These are phyloP conservation scores for Phytophthora rubi DNA, from an alignment of 352 stramenopile species.

Conservation along the genomic window DNA sequence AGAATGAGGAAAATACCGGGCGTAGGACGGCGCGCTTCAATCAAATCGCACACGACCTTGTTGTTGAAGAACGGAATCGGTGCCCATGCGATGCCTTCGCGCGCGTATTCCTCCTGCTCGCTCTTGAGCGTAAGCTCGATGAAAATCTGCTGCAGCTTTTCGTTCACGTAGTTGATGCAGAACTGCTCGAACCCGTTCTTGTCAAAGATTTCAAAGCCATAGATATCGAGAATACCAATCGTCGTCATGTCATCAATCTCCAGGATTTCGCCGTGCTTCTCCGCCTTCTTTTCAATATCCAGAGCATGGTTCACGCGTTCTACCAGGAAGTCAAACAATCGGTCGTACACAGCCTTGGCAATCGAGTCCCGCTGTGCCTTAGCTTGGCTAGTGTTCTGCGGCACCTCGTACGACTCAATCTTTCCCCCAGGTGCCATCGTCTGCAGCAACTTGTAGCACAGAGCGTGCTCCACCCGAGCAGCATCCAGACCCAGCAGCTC, in stretches of 20 bases:
- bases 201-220: slow-evolving; percentile 96
- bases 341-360: slow-evolving; percentile 96
- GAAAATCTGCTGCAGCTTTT: slow-evolving; percentile 94
- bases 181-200: slow-evolving; percentile 96
- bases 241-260: slow-evolving; percentile 79
- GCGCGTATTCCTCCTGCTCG: slow-evolving; percentile 95
- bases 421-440: slow-evolving; percentile 87
- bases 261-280: slow-evolving; percentile 80
- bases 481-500: slow-evolving; percentile 74
- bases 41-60: slow-evolving; percentile 89
- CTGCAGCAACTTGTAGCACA: slow-evolving; percentile 88
- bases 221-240: slow-evolving; percentile 96
- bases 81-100: slow-evolving; percentile 92
- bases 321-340: slow-evolving; percentile 97
- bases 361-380: slow-evolving; percentile 94
- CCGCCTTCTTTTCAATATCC: slow-evolving; percentile 84
- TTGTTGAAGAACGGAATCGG: slow-evolving; percentile 95
- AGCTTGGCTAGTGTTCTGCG: slow-evolving; percentile 88
- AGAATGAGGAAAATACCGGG: slow-evolving; percentile 87
- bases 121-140: slow-evolving; percentile 92
- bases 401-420: slow-evolving; percentile 88
- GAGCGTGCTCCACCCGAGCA: slow-evolving; percentile 62
- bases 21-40: slow-evolving; percentile 75
- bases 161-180: slow-evolving; percentile 96
- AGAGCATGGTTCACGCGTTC: slow-evolving; percentile 89